Evolutionary conservation across 257 asterid genomes (phyloP), one percentile per base, ranked within the genome.

Genomic region (Lycium ferocissimum): DNA sequence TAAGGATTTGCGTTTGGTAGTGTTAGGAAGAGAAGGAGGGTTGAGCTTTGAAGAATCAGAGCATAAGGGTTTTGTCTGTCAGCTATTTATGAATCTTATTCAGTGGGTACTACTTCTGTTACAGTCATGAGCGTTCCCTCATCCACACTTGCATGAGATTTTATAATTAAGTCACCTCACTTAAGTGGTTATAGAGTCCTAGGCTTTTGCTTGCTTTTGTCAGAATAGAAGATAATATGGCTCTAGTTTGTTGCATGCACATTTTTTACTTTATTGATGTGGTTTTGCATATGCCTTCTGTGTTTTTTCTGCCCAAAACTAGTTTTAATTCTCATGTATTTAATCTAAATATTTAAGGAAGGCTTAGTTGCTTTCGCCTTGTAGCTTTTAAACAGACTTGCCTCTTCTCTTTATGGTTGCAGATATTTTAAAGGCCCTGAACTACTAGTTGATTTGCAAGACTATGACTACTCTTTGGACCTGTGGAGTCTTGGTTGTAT

Each of bases 401-500:
- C 17, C 35, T 10, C 66, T 7, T 49, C 45, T 54, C 65, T 26
- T 53, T 53, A 37, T 51, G 65, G 79, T 83, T 67, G 53, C 73
- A 88, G 92, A 72, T 90, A 90, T 75, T 88, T 90, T 66, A 90
- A 90, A 75, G 89, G 92, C 38, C 91, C 91, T 65, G 92, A 90
- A 73, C 89, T 93, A 69, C 94, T 93, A 43, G 96, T 93, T 51
- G 96, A 93, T 91, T 88, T 91, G 92, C 94, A 93, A 93, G 93
- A 91, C 85, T 93, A 93, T 61, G 95, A 93, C 83, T 91, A 93
- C 87, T 93, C 97, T n/a, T 88, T 93, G 89, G 94, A 92, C 85
- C 79, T 91, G 92, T 93, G 97, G 95, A 93, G 97, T 91, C 87
- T 93, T 66, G 97, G 97, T 67, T 93, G 97, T 62, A 89, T 87